Evolutionary conservation across 2,329 filamentous ascomycete genomes (phyloP).

Genomic region (Apiospora saccharicola): DNA sequence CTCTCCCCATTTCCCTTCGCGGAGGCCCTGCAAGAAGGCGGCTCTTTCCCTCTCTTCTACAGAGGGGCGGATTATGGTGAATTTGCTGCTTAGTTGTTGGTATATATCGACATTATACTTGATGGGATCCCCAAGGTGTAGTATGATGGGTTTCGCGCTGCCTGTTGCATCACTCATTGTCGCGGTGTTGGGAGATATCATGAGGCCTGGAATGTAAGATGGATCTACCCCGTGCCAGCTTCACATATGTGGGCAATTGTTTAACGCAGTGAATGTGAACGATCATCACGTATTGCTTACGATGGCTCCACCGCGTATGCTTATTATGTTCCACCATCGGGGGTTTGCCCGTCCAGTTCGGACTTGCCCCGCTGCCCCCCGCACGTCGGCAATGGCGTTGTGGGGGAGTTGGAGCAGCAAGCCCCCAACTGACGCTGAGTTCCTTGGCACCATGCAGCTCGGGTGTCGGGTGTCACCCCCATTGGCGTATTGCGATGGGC

Average conservation of each 20-base stretch:
- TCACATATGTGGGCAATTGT: no score
- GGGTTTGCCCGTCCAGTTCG: not conserved
- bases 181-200: not conserved
- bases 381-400: not conserved
- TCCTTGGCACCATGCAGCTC: not conserved
- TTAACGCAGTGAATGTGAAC: no score
- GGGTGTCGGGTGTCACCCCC: not conserved
- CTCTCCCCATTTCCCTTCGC: constrained; percentile 49
- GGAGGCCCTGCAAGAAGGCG: constrained; percentile 47
- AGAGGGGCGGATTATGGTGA: constrained; percentile 46
- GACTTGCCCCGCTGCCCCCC: not conserved
- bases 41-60: constrained; percentile 47
- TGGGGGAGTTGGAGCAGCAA: constrained; percentile 2
- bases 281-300: not conserved
- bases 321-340: not conserved
- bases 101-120: constrained; percentile 43
- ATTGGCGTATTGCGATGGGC: not conserved
- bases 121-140: constrained; percentile 44
- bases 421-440: not conserved
- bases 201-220: not conserved
- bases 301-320: not conserved
- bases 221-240: no score
- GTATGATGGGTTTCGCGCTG: constrained; percentile 36
- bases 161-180: not conserved
- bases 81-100: constrained; percentile 38